Evolutionary conservation across 2,329 filamentous ascomycete species (phyloP), one percentile per base, ranked within the genome.

Genomic region (Ascocoryne sarcoides): DNA sequence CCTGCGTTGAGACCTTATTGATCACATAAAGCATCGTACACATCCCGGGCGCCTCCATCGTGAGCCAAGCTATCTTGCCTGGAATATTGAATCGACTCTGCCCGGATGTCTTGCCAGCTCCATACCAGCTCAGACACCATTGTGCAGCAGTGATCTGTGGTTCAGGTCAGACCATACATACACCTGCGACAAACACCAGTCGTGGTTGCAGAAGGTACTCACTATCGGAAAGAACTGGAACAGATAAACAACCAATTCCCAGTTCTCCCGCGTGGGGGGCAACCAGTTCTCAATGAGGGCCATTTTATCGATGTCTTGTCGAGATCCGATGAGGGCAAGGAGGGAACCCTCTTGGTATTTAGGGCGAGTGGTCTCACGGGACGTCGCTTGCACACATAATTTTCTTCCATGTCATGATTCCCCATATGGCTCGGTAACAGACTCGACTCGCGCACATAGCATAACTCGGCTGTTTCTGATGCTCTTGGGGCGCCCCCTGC

Each of bases 91-190:
- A 68, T 10, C 66, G 66, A 53, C 82, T 88, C 3, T 70, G 58
- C 14, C 79, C 72, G 3, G 87, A 94, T 2, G 89, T 95, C 65
- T 96, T 96, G 61, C 92, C 92, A 68, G 90, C 87, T 37, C 85
- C 85, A 61, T 95, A 92, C 73, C 77, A 95, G 40, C 76, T 73
- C n/a, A 72, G 65, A 3, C 48, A 12, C 81, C 83, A 93, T 76
- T 95, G 88, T 16, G 76, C 37, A 1, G 77, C 73, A 0, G 80
- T 80, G 48, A 87, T 57, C 87, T 94, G 45, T n/a, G 10, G 28
- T 39, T 20, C 28, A 18, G 45, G 17, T 15, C 23, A 30, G n/a
- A 10, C 16, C 26, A 8, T 10, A 19, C 10, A 17, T 31, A 2
- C 32, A 19, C 10, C 15, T 10, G 10, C 18, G 16, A 12, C 18